Conservation (phyloP, 108 stramenopile species). For the Skeletonema potamos region DNA sequence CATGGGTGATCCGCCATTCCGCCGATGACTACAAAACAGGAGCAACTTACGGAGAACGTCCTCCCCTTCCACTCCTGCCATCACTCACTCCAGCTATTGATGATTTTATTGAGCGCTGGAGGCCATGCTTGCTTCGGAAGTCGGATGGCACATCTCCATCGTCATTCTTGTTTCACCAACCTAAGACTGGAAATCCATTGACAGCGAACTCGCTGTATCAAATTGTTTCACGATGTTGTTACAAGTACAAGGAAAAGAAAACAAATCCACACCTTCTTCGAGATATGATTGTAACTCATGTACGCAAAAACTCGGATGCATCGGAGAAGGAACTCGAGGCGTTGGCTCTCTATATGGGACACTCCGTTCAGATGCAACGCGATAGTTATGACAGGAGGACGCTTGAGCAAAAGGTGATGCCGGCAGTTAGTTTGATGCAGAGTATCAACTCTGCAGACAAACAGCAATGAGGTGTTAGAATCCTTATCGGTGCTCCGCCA, state of each 20-base stretch:
- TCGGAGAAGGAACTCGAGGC: slow-evolving; percentile 86
- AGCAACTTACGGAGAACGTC: slow-evolving; percentile 79
- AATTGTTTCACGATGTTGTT: slow-evolving; percentile 73
- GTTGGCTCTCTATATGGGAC: slow-evolving; percentile 86
- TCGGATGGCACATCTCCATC: neutral
- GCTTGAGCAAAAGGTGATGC: slow-evolving; percentile 76
- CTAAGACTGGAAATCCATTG: slow-evolving; percentile 72
- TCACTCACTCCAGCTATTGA: slow-evolving; percentile 71
- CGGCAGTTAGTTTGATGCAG: slow-evolving; percentile 72
- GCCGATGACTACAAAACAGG: slow-evolving; percentile 82
- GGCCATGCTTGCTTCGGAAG: slow-evolving; percentile 58
- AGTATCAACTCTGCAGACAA: slow-evolving; percentile 20
- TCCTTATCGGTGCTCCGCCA: neutral
- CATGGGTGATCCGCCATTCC: slow-evolving; percentile 70
- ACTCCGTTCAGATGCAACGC: slow-evolving; percentile 84
- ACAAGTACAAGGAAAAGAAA: slow-evolving; percentile 72
- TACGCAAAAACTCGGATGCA: slow-evolving; percentile 73
- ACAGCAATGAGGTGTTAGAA: neutral
- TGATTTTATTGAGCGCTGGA: slow-evolving; percentile 72
- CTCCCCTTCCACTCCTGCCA: slow-evolving; percentile 57
- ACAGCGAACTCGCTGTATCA: slow-evolving; percentile 73
- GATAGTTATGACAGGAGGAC: slow-evolving; percentile 84
- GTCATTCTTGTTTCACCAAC: slow-evolving; percentile 62
- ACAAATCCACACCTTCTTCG: slow-evolving; percentile 84
- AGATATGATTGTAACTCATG: slow-evolving; percentile 87